Percentiles rank a stretch among this genome's conserved stretches.
Conservation (phyloP, 495 filamentous ascomycete genomes). For the Penicillium subrubescens region DNA sequence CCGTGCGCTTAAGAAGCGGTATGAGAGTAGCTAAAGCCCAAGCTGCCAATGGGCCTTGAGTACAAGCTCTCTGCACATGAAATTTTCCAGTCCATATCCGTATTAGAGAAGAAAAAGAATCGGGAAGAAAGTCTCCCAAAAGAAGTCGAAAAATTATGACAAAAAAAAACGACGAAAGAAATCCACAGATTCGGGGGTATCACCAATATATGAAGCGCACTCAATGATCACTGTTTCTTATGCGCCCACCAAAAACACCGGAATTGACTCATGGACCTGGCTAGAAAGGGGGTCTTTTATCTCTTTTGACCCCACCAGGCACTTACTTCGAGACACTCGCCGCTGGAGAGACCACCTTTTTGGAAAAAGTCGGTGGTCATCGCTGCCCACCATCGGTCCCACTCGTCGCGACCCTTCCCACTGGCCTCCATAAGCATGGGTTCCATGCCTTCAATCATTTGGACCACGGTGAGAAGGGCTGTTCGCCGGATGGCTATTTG, state of each 20-base stretch:
- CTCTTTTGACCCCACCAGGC: conserved; percentile 91
- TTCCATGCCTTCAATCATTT: conserved; percentile 86
- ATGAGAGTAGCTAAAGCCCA: conserved; percentile 53
- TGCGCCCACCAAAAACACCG: conserved; percentile 31
- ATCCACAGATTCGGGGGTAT: conserved; percentile 41
- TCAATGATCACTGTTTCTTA: conserved; percentile 37
- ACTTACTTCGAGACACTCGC: conserved; percentile 90
- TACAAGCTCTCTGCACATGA: conserved; percentile 10
- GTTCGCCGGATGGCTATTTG: conserved; percentile 77
- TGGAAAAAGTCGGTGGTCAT: conserved; percentile 84
- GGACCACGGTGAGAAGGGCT: conserved; percentile 77
- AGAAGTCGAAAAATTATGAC: conserved; percentile 25
- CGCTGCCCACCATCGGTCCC: conserved; percentile 85
- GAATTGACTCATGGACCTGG: conserved; percentile 20
- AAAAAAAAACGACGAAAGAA: conserved; percentile 21
- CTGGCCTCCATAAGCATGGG: conserved; percentile 79
- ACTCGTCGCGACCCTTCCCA: conserved; percentile 86
- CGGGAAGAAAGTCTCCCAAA: background rate
- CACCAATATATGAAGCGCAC: conserved; percentile 49
- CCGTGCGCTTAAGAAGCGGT: conserved; percentile 81
- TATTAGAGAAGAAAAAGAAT: conserved; percentile 27
- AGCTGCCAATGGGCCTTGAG: conserved; percentile 11
- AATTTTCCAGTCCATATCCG: conserved; percentile 16
- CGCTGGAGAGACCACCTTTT: conserved; percentile 73
- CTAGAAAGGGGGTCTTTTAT: conserved; percentile 23